A percentile compares a stretch with the other conserved stretches of the same genome.
phyloP scores from a whole-genome alignment of 2,329 filamentous ascomycete species.

The Periconia sp. region DNA sequence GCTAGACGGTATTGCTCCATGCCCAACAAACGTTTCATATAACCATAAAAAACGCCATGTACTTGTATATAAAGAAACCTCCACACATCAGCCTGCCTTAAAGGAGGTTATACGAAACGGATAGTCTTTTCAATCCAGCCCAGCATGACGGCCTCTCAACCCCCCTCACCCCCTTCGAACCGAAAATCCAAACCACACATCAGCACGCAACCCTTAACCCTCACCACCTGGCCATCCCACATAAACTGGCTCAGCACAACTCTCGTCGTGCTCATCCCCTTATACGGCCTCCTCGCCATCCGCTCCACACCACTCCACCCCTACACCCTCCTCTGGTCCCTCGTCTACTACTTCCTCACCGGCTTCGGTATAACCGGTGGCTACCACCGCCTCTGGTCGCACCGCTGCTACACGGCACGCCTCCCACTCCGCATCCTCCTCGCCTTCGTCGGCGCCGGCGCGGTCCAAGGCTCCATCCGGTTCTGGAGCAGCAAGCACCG shows the following conservation, averaged over 20 bases:
- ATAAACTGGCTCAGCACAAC: constrained; percentile 88
- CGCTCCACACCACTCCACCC: constrained; percentile 74
- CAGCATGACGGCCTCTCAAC: background rate
- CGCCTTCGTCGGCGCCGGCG: constrained; percentile 49
- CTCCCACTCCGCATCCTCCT: constrained; percentile 49
- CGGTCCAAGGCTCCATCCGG: constrained; percentile 51
- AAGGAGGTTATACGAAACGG: too few species aligned
- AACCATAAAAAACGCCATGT: background rate
- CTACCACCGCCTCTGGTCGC: constrained; percentile 75
- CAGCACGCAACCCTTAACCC: constrained; percentile 67
- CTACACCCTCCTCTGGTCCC: constrained; percentile 72
- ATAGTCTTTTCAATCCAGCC: background rate
- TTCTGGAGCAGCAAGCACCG: constrained; percentile 54
- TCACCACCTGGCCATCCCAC: constrained; percentile 81
- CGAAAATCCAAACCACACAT: constrained; percentile 78
- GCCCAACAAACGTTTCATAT: background rate
- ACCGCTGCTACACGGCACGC: constrained; percentile 48
- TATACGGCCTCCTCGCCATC: constrained; percentile 70
- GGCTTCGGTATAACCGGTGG: constrained; percentile 61
- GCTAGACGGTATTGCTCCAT: too few species aligned
- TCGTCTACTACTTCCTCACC: constrained; percentile 80
- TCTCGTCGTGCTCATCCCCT: constrained; percentile 75
- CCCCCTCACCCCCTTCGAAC: background rate
- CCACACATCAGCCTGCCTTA: background rate
- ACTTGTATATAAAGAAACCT: background rate